A percentile compares a stretch with the other conserved stretches of the same genome.
phyloP scores from a whole-genome alignment of 2,329 filamentous ascomycete genomes.

The Colletotrichum zoysiae region DNA sequence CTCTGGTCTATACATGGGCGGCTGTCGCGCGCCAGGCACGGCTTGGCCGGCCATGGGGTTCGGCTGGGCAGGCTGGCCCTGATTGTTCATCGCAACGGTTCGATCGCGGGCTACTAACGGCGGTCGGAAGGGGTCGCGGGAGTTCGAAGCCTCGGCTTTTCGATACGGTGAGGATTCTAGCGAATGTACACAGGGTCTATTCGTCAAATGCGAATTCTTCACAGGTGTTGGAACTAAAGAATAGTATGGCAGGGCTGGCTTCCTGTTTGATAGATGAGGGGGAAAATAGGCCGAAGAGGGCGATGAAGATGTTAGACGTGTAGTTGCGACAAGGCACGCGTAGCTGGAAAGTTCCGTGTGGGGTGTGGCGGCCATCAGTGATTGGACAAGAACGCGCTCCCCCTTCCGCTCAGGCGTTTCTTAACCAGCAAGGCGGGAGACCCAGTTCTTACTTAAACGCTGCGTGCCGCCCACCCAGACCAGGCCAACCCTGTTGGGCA shows the following conservation, averaged over 20 bases:
- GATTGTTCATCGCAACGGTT: constrained; percentile 40
- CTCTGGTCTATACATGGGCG: constrained; percentile 63
- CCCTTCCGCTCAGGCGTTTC: neutral
- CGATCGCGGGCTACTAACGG: neutral
- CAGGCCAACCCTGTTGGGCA: neutral
- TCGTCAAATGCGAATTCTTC: neutral
- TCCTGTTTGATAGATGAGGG: neutral
- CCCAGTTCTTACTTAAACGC: neutral
- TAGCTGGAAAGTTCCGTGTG: constrained; percentile 40
- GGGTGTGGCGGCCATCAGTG: constrained; percentile 3
- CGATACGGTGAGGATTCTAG: neutral
- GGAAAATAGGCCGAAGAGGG: neutral
- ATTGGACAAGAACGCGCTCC: constrained; percentile 28
- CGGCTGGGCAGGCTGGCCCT: constrained; percentile 43
- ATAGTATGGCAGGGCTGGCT: neutral
- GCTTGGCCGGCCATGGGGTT: constrained; percentile 34
- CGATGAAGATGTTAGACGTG: neutral
- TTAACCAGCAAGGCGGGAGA: neutral
- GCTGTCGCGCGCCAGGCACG: constrained; percentile 47
- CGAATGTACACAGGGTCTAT: too few relatives aligned
- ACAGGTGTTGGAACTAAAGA: neutral
- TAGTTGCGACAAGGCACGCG: constrained; percentile 32
- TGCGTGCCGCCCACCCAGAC: neutral
- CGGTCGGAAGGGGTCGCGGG: neutral
- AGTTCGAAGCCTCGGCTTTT: neutral